Base-by-base conservation (phyloP, 1,139 yeast species). In the Geotrichum fermentans region DNA sequence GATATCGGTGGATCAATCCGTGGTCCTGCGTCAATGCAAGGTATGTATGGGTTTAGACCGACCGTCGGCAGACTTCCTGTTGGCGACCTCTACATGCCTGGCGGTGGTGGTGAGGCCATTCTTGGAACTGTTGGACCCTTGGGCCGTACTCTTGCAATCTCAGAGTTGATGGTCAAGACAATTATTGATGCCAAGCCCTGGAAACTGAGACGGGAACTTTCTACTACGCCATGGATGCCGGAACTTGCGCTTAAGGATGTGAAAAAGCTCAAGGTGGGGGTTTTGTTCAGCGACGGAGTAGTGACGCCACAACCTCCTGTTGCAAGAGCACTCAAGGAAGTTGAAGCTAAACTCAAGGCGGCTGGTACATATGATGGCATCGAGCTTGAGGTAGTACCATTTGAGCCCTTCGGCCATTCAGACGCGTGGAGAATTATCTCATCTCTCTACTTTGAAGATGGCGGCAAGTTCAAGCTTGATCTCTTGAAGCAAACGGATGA, bases 1-100 rank as follows among this genome's bases (percentile, higher is more conserved):
- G 94, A 84, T 65, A 83, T 84, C 57, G 94, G 92, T 53, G 94
- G 92, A 1, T 79, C 86, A 1, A 80, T 84, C 55, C 75, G 92
- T 61, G 80, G 76, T 6, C 94, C 92, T 2, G 84, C 90, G 29
- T 88, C 87, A 0, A 83, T 73, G 61, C 75, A 81, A 43, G 88
- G 88, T 21, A 14, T 77, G 52, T 78, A 71, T 62, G 92, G 89
- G 16, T 71, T 83, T 53, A 77, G 86, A 65, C 90, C 90, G 38
- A 73, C 87, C 6, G 70, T 83, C 3, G 78, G 79, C 62, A 73
- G 90, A 68, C 55, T 24, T 30, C 50, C 46, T 20, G 28, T 24
- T 40, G 35, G 44, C n/a, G 59, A 57, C 8, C 38, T 74, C 75
- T 22, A 65, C 74, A 49, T 79, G 40, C 78, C 83, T 0, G 69